Evolutionary conservation across 257 asterid genomes (phyloP), one percentile per base, ranked within the genome.

Genomic region (Cordia subcordata): DNA sequence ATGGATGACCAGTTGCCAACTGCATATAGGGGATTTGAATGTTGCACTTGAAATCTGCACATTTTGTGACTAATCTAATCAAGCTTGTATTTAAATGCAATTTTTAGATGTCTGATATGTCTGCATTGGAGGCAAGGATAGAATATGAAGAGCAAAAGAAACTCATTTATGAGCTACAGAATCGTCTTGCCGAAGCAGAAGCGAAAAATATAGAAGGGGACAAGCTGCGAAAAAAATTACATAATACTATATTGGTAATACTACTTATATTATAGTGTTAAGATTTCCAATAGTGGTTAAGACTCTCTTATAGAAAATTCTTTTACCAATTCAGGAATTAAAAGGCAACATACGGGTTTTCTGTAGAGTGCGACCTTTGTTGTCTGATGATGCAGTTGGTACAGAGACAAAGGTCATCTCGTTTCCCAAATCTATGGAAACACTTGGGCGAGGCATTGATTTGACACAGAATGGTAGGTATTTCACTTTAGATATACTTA

Each of bases 261-360:
- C 27, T 68, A 71, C 54, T 51, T 46, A 10, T 18, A 16, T 20
- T 19, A 5, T 11, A 17, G 17, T 15, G 54, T 49, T 17, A n/a
- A n/a, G 4, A 19, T 49, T 8, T 27, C 51, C 1, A 23, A 33
- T 53, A 12, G 13, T 13, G 32, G n/a, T 49, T 22, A 39, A 18
- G 21, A 61, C 56, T 44, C 11, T 64, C 47, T 20, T 39, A 46
- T 53, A 17, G 14, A 46, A 20, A 58, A 27, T 44, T 62, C 54
- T 75, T 55, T 68, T 60, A 11, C 58, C 21, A 23, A 56, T 60
- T 10, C 77, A 94, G 99, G 99, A 94, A 70, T 58, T 94, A 67
- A 94, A 94, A 70, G 99, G 97, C 53, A 94, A 94, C 53, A 94
- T 90, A 37, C 85, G 96, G 8, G 97, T 90, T 63, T 94, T 94